Base-by-base conservation (phyloP, 2,329 filamentous ascomycete genomes). In the Beauveria asiatica region DNA sequence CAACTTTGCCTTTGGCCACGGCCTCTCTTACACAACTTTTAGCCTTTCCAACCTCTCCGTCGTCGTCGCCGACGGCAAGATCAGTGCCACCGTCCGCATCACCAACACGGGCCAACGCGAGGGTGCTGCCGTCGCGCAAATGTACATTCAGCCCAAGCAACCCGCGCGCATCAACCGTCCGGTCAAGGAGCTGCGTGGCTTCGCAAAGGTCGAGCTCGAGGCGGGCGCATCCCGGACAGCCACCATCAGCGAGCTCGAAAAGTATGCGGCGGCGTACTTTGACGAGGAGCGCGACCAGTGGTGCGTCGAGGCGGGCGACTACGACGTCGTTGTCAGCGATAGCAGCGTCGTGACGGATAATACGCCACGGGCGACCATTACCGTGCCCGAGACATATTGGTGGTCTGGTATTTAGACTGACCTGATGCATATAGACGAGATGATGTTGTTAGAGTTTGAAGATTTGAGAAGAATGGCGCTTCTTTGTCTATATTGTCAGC, bases 1-100 rank as follows among this genome's bases (percentile, higher is more conserved):
- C 0, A 80, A 88, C 30, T 94, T 92, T 73, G 81, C 87, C 61
- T 95, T 95, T 69, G 90, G 90, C 13, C 86, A 91, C 68, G 90
- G 90, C 2, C 78, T 94, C 1, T 89, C 86, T 17, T 94, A 92
- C 73, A 92, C 89, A 0, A 83, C 76, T 0, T 93, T 93, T 70
- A 65, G 70, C 10, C 80, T 81, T 65, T 80, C 77, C 1, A 75
- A 80, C 45, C 74, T 86, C 11, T 69, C 70, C 1, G 76, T 83
- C 21, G 69, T 72, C 0, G 74, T 77, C n/a, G 64, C 65, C 0
- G 76, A 83, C 21, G 78, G 75, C 61, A 76, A 81, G 61, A 68
- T 80, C 3, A 69, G 74, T 2, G 80, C 83, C 3, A 75, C 74
- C 0, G 73, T 85, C 3, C 77, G 75, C 0, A 71, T 91, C 3